These are phyloP conservation scores for Geranomyces variabilis DNA, from an alignment of 192 early-diverging fungal genomes.

Conservation along the genomic window DNA sequence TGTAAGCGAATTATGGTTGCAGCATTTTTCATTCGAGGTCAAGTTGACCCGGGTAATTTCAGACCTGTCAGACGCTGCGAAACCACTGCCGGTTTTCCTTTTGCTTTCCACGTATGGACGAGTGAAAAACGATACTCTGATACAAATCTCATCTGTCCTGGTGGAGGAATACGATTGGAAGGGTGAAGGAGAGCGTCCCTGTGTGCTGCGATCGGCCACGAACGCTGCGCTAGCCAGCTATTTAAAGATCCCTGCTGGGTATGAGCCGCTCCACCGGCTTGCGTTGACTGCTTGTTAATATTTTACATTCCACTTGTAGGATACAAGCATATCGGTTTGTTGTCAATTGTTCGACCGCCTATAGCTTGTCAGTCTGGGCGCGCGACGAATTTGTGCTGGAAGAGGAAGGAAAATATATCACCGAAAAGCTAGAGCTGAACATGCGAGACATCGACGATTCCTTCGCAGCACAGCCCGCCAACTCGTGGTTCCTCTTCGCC, in stretches of 20 bases:
- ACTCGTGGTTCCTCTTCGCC: slow-evolving; percentile 54
- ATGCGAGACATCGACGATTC: slow-evolving; percentile 58
- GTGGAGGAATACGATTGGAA: slow-evolving; percentile 58
- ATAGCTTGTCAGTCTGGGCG: slow-evolving; percentile 48
- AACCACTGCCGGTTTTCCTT: slow-evolving; percentile 37
- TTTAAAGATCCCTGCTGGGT: slow-evolving; percentile 44
- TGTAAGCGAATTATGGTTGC: slow-evolving; percentile 34
- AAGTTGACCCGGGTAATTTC: background rate
- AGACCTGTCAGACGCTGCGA: slow-evolving; percentile 49
- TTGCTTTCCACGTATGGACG: slow-evolving; percentile 50
- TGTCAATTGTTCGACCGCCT: slow-evolving; percentile 50
- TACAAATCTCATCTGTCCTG: slow-evolving; percentile 37
- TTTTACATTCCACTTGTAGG: slow-evolving; percentile 13
- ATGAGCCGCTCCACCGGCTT: background rate
- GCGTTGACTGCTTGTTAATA: background rate
- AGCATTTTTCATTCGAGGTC: too few relatives aligned
- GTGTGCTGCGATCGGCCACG: slow-evolving; percentile 41
- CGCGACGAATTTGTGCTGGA: slow-evolving; percentile 54
- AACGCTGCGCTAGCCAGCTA: slow-evolving; percentile 44
- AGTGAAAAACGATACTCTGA: slow-evolving; percentile 31
- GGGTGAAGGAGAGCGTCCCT: background rate
- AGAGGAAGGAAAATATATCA: slow-evolving; percentile 55
- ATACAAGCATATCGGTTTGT: slow-evolving; percentile 45
- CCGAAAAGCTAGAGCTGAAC: slow-evolving; percentile 43
- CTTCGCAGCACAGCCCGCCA: slow-evolving; percentile 46